A percentile compares a stretch with the other conserved stretches of the same genome.
phyloP scores from a whole-genome alignment of 257 asterid species.

The Nyctanthes arbortristis region DNA sequence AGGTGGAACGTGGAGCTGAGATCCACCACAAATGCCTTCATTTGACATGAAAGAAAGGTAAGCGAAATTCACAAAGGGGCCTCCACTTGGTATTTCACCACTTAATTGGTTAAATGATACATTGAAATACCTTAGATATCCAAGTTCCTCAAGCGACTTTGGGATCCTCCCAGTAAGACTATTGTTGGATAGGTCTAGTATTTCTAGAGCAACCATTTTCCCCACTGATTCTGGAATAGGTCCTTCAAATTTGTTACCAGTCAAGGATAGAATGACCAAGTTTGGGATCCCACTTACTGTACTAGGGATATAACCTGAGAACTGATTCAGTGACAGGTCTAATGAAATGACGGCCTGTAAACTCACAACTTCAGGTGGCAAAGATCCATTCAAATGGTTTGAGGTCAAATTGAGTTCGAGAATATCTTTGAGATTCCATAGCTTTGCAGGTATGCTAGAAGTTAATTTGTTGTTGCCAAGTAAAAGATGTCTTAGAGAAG shows the following conservation, averaged over 20 bases:
- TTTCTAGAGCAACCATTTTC: conserved; percentile 2
- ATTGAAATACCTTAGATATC: too few species aligned
- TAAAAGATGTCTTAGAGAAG: neutral
- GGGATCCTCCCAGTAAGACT: conserved; percentile 15
- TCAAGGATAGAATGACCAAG: neutral
- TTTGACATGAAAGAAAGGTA: too few species aligned
- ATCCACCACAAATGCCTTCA: too few species aligned
- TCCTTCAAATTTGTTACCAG: too few species aligned
- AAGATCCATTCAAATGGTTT: too few species aligned
- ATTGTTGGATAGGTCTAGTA: neutral
- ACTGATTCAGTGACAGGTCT: too few species aligned
- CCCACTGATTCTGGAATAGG: neutral
- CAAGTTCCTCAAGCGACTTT: neutral
- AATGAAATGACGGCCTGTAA: too few species aligned
- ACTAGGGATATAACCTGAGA: neutral
- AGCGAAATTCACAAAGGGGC: too few species aligned
- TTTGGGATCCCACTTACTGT: neutral
- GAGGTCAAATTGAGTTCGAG: neutral
- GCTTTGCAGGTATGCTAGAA: conserved; percentile 1
- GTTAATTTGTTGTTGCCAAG: too few species aligned
- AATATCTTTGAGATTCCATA: conserved; percentile 10
- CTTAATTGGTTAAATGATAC: too few species aligned
- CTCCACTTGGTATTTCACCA: too few species aligned
- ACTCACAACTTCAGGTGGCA: too few species aligned
- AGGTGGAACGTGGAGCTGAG: neutral